Evolutionary conservation across 176 grass and related monocot species (phyloP).

Genomic region (Zoysia japonica): DNA sequence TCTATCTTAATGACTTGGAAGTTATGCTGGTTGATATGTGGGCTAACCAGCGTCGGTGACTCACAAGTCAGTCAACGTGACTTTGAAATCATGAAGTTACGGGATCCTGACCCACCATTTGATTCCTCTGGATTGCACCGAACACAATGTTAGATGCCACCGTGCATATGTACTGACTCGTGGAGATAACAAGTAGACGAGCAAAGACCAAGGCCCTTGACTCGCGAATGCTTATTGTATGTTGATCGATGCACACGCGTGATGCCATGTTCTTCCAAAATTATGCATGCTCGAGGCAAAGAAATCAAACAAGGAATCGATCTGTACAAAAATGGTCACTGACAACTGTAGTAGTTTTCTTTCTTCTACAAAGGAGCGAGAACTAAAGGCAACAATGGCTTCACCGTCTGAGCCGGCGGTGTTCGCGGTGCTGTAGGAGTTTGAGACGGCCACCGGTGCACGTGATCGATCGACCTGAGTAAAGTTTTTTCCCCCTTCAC

Average conservation of each 20-base stretch:
- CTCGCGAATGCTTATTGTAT: too few species aligned
- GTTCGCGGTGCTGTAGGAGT: neutral
- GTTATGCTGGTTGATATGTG: too few species aligned
- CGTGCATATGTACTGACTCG: neutral
- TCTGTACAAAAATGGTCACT: conserved; percentile 36
- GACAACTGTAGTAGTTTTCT: neutral
- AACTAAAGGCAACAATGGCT: too few species aligned
- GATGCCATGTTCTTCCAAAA: neutral
- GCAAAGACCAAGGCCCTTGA: neutral
- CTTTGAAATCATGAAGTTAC: too few species aligned
- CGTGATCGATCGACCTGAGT: neutral
- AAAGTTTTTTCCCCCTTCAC: neutral
- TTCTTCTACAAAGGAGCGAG: neutral
- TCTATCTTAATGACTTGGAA: too few species aligned
- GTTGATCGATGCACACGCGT: too few species aligned
- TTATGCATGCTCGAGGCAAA: neutral
- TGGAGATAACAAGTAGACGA: neutral
- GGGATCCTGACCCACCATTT: neutral
- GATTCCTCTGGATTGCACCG: neutral
- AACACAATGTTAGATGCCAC: neutral
- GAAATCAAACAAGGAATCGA: neutral
- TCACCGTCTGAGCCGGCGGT: conserved; percentile 9
- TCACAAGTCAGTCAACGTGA: too few species aligned
- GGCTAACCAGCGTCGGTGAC: too few species aligned
- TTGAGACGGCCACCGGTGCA: neutral